These are phyloP conservation scores for Leishmania gerbilli DNA, from an alignment of 208 protist genomes.

Conservation along the genomic window DNA sequence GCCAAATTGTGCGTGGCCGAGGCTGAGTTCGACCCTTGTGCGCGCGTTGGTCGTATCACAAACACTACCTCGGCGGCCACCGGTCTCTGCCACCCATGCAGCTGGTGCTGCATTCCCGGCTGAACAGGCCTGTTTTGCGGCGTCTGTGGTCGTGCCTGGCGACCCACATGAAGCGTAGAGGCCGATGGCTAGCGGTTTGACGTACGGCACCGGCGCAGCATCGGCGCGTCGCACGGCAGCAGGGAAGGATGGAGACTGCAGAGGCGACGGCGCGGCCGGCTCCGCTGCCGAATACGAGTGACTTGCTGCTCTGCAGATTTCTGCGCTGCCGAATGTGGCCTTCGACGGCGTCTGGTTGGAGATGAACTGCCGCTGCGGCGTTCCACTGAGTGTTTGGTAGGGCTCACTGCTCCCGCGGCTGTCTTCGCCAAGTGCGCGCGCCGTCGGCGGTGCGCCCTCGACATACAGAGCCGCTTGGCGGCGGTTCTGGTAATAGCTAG, in stretches of 20 bases:
- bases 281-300: not conserved
- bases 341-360: not conserved
- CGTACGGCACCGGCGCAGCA: not conserved
- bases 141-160: not conserved
- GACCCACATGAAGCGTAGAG: not conserved
- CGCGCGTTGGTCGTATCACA: not conserved
- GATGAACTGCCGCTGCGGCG: constrained; percentile 5
- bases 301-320: not conserved
- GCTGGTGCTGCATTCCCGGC: not conserved
- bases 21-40: not conserved
- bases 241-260: constrained; percentile 5
- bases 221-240: constrained; percentile 4
- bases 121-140: not conserved
- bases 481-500: constrained; percentile 36
- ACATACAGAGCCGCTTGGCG: not conserved
- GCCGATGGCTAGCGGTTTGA: not conserved
- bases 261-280: constrained; percentile 7
- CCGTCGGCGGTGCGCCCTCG: constrained; percentile 20
- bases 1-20: constrained; percentile 19
- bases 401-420: not conserved
- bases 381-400: not conserved
- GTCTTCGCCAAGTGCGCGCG: constrained; percentile 17
- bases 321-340: not conserved
- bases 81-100: not conserved
- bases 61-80: not conserved